phyloP scores from a whole-genome alignment of 1,284 basidiomycete species.

The Irpex rosettiformis region DNA sequence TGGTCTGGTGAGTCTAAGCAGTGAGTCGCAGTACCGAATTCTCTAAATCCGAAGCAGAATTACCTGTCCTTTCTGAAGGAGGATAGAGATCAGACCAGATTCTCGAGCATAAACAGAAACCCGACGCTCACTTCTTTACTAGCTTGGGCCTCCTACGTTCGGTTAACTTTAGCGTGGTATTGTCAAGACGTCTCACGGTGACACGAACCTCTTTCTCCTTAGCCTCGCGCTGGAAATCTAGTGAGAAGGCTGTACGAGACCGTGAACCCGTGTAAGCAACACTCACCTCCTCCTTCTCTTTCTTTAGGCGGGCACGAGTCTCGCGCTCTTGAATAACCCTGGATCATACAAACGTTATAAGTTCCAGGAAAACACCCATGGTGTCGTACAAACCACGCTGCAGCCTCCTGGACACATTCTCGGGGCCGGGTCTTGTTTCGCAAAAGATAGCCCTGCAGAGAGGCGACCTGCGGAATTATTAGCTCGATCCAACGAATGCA shows the following conservation, averaged over 20 bases:
- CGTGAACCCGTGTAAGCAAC: constrained; percentile 17
- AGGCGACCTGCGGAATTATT: constrained; percentile 57
- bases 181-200: neutral
- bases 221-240: constrained; percentile 54
- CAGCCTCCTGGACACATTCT: constrained; percentile 77
- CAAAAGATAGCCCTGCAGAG: constrained; percentile 79
- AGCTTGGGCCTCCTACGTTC: constrained; percentile 37
- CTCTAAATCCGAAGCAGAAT: neutral
- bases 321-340: constrained; percentile 75
- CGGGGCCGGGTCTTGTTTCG: constrained; percentile 82
- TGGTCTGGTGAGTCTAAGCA: constrained; percentile 1
- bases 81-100: neutral
- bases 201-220: constrained; percentile 61
- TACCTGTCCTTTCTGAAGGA: constrained; percentile 47
- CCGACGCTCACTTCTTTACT: constrained; percentile 38
- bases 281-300: constrained; percentile 76
- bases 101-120: neutral
- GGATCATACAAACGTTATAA: constrained; percentile 9
- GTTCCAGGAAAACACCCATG: constrained; percentile 6
- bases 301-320: constrained; percentile 76
- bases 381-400: constrained; percentile 45
- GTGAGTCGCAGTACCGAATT: neutral
- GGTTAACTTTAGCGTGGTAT: constrained; percentile 4
- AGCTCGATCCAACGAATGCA: constrained; percentile 2
- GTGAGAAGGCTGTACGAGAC: constrained; percentile 17